Evolutionary conservation across 805 yeast genomes (phyloP).

Genomic region (Wickerhamomyces strasburgensis): DNA sequence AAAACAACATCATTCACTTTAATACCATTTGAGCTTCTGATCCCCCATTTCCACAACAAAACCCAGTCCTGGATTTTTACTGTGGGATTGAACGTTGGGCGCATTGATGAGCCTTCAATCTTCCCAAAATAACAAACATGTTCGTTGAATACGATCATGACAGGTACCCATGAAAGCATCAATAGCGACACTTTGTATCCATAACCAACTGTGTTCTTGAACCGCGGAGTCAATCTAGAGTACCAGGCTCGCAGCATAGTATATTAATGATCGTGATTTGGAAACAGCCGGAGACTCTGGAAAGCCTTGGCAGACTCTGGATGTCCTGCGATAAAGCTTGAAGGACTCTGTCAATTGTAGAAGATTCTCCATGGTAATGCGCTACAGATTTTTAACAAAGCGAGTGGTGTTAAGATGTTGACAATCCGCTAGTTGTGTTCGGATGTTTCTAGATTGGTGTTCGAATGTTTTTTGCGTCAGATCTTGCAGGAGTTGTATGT

Average conservation of each 20-base stretch:
- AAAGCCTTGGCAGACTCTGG: too few relatives aligned
- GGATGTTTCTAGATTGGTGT: too few relatives aligned
- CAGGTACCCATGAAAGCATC: constrained; percentile 75
- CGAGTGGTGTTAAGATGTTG: too few relatives aligned
- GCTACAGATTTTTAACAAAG: too few relatives aligned
- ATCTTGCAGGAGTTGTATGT: too few relatives aligned
- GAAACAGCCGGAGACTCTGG: too few relatives aligned
- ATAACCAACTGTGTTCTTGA: constrained; percentile 21
- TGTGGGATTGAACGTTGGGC: constrained; percentile 80
- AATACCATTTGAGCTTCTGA: constrained; percentile 42
- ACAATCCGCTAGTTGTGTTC: too few relatives aligned
- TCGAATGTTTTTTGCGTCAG: too few relatives aligned
- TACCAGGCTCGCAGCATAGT: constrained; percentile 3
- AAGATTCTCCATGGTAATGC: too few relatives aligned
- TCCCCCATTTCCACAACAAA: constrained; percentile 59
- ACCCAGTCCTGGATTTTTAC: constrained; percentile 52
- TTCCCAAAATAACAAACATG: constrained; percentile 69
- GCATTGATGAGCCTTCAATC: constrained; percentile 81
- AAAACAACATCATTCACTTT: constrained; percentile 68
- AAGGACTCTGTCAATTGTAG: too few relatives aligned
- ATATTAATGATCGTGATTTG: too few relatives aligned
- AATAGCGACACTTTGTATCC: constrained; percentile 29
- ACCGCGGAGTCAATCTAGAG: constrained; percentile 6
- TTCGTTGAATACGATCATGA: constrained; percentile 59
- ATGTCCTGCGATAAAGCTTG: too few relatives aligned